Conservation (phyloP, 169 alveolate species). For the Perkinsus olseni region DNA sequence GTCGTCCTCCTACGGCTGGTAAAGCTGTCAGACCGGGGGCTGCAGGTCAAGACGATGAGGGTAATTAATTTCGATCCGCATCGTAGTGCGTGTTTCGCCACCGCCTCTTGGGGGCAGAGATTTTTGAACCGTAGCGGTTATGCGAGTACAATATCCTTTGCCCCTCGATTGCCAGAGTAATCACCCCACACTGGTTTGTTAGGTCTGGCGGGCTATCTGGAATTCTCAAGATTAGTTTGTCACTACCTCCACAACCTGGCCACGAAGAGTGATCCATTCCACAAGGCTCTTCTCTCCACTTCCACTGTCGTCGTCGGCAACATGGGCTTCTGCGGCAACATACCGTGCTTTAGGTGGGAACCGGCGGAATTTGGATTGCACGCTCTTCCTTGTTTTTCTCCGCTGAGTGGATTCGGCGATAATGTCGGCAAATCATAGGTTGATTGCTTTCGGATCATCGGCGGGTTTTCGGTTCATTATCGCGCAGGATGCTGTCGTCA, state of each 20-base stretch:
- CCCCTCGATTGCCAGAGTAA: background rate
- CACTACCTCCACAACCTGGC: background rate
- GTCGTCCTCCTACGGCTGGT: background rate
- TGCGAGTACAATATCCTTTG: no score
- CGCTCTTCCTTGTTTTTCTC: no score
- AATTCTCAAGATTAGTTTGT: background rate
- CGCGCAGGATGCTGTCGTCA: no score
- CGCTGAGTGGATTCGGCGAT: no score
- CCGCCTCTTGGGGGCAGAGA: no score
- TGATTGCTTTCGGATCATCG: no score
- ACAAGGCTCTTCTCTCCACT: background rate
- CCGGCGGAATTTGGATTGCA: no score
- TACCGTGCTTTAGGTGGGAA: background rate
- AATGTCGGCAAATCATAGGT: no score
- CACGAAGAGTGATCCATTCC: background rate
- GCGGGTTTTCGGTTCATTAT: no score
- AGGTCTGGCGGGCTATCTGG: background rate
- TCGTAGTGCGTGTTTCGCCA: no score
- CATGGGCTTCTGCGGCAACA: background rate
- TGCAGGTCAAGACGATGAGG: background rate
- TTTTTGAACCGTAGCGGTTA: no score
- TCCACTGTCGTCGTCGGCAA: background rate
- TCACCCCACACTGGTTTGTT: background rate
- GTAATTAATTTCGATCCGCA: background rate
- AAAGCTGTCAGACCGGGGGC: background rate